Evolutionary conservation across 352 stramenopile genomes (phyloP).

Genomic region (Globisporangium apiculatum): DNA sequence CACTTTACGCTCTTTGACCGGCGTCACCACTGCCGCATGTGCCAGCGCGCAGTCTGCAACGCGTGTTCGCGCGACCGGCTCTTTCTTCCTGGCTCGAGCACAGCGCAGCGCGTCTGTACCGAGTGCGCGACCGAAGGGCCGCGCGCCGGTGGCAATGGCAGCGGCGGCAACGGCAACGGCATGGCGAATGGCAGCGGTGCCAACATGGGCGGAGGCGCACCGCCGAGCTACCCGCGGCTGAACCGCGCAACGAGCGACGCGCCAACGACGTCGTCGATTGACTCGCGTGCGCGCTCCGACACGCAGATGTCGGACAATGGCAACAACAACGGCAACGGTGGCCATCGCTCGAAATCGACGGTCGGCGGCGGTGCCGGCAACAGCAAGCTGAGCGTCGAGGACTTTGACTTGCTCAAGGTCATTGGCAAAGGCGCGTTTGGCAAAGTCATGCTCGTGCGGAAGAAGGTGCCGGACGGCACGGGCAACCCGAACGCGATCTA

Average conservation of each 20-base stretch:
- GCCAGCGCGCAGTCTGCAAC: conserved; percentile 82
- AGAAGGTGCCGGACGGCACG: conserved; percentile 74
- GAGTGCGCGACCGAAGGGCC: conserved; percentile 82
- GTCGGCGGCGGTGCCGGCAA: conserved; percentile 27
- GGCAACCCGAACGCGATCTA: conserved; percentile 80
- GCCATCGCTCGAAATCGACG: conserved; percentile 43
- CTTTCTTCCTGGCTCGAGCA: conserved; percentile 77
- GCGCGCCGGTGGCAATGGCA: conserved; percentile 31
- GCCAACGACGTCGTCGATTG: conserved; percentile 18
- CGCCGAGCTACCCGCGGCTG: conserved; percentile 31
- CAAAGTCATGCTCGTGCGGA: conserved; percentile 94
- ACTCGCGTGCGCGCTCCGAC: conserved; percentile 52
- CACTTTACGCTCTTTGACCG: conserved; percentile 88
- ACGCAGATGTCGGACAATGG: conserved; percentile 67
- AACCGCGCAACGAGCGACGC: conserved; percentile 59
- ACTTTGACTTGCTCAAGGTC: conserved; percentile 95
- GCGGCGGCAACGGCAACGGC: neutral
- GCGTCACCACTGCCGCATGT: conserved; percentile 87
- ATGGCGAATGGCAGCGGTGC: conserved; percentile 4
- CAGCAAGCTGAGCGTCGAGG: conserved; percentile 81
- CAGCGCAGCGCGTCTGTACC: conserved; percentile 83
- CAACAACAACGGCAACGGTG: neutral
- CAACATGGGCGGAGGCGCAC: conserved; percentile 13
- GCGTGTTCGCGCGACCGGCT: conserved; percentile 80
- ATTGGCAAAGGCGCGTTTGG: conserved; percentile 95